Conservation (phyloP, 139 green algal species). For the Edaphochlamys debaryana region DNA sequence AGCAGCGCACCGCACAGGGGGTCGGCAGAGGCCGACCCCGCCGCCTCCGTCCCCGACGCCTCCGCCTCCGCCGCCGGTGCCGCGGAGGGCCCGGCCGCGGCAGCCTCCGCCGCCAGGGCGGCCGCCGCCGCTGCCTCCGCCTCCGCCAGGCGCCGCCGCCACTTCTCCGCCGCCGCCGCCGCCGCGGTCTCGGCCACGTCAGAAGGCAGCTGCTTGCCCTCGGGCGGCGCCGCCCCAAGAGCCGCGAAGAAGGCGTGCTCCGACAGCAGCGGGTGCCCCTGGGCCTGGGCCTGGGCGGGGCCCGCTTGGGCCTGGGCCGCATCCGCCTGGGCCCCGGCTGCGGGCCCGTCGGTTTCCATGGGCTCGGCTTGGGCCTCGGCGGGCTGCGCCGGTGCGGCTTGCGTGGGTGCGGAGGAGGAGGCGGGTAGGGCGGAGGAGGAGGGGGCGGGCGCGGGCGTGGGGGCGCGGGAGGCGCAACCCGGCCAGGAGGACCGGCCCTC, state of each 20-base stretch:
- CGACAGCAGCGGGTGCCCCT: not conserved
- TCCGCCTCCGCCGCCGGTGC: too few relatives aligned
- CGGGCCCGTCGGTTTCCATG: not conserved
- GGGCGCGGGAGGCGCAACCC: not conserved
- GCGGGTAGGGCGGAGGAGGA: too few relatives aligned
- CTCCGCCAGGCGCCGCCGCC: not conserved
- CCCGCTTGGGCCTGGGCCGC: not conserved
- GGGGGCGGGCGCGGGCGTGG: too few relatives aligned
- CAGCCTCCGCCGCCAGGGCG: not conserved
- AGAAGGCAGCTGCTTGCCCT: not conserved
- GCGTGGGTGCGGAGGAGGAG: not conserved
- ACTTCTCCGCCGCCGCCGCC: not conserved
- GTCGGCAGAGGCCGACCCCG: not conserved
- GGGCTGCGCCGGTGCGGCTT: too few relatives aligned
- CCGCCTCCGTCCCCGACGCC: too few relatives aligned
- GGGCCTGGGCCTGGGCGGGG: not conserved
- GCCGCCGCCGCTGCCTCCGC: not conserved
- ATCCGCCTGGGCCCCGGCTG: not conserved
- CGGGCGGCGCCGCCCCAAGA: not conserved
- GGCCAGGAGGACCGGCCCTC: not conserved
- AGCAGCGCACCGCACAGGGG: not conserved
- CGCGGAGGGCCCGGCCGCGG: too few relatives aligned
- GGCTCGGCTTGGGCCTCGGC: too few relatives aligned
- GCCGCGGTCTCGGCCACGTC: not conserved
- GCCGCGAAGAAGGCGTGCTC: slow-evolving; percentile 34